Evolutionary conservation across 1,139 yeast genomes (phyloP).

Genomic region (Fermentozyma sake): DNA sequence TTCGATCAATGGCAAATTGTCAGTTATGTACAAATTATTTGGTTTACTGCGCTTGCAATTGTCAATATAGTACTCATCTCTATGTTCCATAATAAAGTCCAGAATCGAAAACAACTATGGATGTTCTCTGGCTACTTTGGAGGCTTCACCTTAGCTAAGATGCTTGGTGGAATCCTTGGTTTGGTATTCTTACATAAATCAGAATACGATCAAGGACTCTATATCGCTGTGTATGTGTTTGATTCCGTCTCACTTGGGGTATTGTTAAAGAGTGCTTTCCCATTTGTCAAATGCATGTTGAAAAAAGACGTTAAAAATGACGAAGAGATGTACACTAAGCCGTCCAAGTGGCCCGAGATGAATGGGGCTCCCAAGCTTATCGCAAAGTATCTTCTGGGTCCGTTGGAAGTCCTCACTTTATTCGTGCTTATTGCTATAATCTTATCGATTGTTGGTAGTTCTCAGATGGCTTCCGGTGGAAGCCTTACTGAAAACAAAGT

Average conservation of each 20-base stretch:
- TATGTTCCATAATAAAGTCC: slow-evolving; percentile 1
- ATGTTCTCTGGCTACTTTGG: slow-evolving; percentile 8
- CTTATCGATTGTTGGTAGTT: slow-evolving; percentile 12
- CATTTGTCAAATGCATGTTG: slow-evolving; percentile 9
- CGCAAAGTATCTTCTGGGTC: too few relatives aligned
- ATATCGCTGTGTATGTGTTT: slow-evolving; percentile 16
- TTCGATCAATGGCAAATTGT: slow-evolving; percentile 15
- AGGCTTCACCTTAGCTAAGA: slow-evolving; percentile 11
- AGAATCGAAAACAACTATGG: slow-evolving; percentile 3
- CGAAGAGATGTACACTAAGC: too few relatives aligned
- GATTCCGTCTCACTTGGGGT: slow-evolving; percentile 17
- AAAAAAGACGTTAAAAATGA: slow-evolving; percentile 4
- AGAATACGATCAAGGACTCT: slow-evolving; percentile 8
- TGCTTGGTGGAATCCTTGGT: slow-evolving; percentile 17
- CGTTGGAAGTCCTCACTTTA: slow-evolving; percentile 13
- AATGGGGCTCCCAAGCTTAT: not conserved
- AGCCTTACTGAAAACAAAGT: slow-evolving; percentile 8
- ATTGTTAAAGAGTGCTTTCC: slow-evolving; percentile 11
- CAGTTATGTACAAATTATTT: slow-evolving; percentile 14
- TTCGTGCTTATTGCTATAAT: slow-evolving; percentile 13
- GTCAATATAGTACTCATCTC: slow-evolving; percentile 1
- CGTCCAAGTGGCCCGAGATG: not conserved
- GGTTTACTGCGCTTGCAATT: slow-evolving; percentile 9
- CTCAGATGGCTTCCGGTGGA: slow-evolving; percentile 2
- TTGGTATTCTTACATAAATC: slow-evolving; percentile 8